Percentiles rank a stretch among this genome's conserved stretches.
Conservation (phyloP, 2,329 filamentous ascomycete genomes). For the Exophiala viscosa region DNA sequence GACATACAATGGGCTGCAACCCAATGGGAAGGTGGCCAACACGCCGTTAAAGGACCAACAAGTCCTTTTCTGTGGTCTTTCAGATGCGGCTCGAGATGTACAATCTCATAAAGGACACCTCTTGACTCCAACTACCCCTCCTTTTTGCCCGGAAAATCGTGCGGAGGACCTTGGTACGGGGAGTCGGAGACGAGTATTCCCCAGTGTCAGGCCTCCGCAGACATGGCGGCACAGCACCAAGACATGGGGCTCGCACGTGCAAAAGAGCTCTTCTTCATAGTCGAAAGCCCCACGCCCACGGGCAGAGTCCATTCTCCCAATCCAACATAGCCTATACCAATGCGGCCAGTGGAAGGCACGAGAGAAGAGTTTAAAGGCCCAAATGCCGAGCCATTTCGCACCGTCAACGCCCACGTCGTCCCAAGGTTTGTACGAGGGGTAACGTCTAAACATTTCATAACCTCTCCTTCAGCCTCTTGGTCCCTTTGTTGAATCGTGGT, state of each 20-base stretch:
- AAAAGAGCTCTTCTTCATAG: neutral
- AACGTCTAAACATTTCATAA: neutral
- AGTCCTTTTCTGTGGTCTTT: too few relatives aligned
- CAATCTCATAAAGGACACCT: too few relatives aligned
- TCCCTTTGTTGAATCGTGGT: neutral
- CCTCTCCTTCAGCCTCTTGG: neutral
- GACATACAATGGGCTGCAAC: too few relatives aligned
- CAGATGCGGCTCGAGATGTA: too few relatives aligned
- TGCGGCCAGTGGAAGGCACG: slow-evolving; percentile 1
- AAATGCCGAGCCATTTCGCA: slow-evolving; percentile 14
- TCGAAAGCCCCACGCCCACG: slow-evolving; percentile 10
- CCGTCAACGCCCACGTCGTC: neutral
- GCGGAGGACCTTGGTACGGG: too few relatives aligned
- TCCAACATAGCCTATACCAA: slow-evolving; percentile 4
- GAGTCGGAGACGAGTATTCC: too few relatives aligned
- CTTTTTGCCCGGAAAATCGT: too few relatives aligned
- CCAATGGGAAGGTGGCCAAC: too few relatives aligned
- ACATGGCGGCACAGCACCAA: neutral
- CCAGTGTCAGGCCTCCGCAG: too few relatives aligned
- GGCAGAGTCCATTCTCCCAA: slow-evolving; percentile 17
- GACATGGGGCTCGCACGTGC: neutral
- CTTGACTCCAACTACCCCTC: too few relatives aligned
- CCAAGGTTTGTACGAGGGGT: neutral
- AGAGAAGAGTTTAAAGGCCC: neutral
- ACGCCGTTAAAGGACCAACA: too few relatives aligned